Evolutionary conservation across 768 basidiomycete genomes (phyloP).

Genomic region (Obba rivulosa): DNA sequence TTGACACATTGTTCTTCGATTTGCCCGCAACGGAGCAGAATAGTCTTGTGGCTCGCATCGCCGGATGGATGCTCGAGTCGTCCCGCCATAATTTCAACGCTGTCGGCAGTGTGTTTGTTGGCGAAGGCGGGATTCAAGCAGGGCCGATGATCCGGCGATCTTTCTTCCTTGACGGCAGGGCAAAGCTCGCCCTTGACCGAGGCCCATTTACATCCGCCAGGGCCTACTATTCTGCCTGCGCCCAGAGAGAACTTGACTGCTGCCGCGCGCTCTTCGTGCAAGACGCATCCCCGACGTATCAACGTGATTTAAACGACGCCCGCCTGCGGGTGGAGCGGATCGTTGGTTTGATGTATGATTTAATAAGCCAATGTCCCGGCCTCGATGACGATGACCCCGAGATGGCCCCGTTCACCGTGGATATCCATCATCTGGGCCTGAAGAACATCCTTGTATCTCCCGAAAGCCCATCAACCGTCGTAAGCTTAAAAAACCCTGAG

Average conservation of each 20-base stretch:
- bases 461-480: constrained; percentile 23
- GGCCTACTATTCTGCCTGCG: constrained; percentile 30
- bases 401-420: constrained; percentile 27
- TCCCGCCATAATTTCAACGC: constrained; percentile 20
- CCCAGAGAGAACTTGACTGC: constrained; percentile 30
- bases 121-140: constrained; percentile 3
- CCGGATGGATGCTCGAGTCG: constrained; percentile 25
- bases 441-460: constrained; percentile 26
- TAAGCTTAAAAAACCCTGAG: constrained; percentile 9
- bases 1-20: constrained; percentile 22
- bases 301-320: constrained; percentile 23
- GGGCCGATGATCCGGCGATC: constrained; percentile 19
- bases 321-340: constrained; percentile 26
- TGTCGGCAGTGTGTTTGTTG: constrained; percentile 24
- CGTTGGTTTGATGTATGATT: constrained; percentile 23
- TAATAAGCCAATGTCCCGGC: constrained; percentile 23
- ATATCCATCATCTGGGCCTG: constrained; percentile 23
- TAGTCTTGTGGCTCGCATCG: constrained; percentile 21
- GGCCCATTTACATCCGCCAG: constrained; percentile 24
- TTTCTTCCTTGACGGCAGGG: constrained; percentile 26
- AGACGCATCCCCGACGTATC: constrained; percentile 26
- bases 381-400: constrained; percentile 27
- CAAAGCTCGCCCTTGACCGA: constrained; percentile 25
- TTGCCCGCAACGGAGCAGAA: constrained; percentile 21
- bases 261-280: constrained; percentile 26